These are phyloP conservation scores for Sarocladium kiliense DNA, from an alignment of 2,329 filamentous ascomycete genomes.

Conservation along the genomic window DNA sequence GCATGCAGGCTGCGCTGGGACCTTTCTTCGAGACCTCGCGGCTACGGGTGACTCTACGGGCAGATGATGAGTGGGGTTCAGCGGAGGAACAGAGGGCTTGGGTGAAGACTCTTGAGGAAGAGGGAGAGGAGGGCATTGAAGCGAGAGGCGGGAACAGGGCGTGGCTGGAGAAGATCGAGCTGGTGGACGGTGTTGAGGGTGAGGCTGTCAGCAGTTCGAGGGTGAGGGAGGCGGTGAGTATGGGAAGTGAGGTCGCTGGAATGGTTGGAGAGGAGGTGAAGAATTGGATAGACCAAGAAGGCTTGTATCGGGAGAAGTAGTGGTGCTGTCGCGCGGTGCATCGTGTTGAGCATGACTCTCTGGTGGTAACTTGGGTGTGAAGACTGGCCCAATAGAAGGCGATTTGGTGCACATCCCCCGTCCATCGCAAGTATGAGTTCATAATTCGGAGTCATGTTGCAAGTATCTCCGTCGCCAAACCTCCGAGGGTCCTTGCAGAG, in stretches of 20 bases:
- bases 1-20: slow-evolving; percentile 48
- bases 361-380: no score
- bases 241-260: slow-evolving; percentile 38
- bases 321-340: no score
- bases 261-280: slow-evolving; percentile 54
- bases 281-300: slow-evolving; percentile 50
- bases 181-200: slow-evolving; percentile 44
- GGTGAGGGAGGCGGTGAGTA: slow-evolving; percentile 52
- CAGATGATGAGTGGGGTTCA: slow-evolving; percentile 55
- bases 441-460: no score
- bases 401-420: no score
- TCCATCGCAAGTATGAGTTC: no score
- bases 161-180: slow-evolving; percentile 51
- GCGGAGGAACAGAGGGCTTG: slow-evolving; percentile 31
- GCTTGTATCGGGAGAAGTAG: slow-evolving; percentile 45
- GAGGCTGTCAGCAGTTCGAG: slow-evolving; percentile 54
- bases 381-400: no score
- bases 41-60: slow-evolving; percentile 59
- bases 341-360: no score
- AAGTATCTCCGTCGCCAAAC: no score
- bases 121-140: slow-evolving; percentile 34
- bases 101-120: slow-evolving; percentile 36
- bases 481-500: no score
- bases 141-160: slow-evolving; percentile 46
- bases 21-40: slow-evolving; percentile 60